Conservation (phyloP, 345 rosid species). For the Arabis hirsuta region DNA sequence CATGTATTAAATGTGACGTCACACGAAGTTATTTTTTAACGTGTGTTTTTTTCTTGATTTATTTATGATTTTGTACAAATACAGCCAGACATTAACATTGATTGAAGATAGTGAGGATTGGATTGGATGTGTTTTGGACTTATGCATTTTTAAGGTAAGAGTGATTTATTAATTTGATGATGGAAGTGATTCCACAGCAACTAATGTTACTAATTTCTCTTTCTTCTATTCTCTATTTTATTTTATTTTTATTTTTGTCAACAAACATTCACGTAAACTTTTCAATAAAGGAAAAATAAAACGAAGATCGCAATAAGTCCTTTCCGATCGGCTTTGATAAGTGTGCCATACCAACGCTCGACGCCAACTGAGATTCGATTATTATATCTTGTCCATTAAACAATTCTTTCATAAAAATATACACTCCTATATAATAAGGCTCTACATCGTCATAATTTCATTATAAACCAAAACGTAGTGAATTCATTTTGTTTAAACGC, state of each 20-base stretch:
- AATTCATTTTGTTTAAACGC: no score
- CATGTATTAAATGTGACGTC: conserved; percentile 25
- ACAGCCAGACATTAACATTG: conserved; percentile 26
- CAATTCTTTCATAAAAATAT: background rate
- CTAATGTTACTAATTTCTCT: background rate
- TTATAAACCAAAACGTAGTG: no score
- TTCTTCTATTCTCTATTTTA: background rate
- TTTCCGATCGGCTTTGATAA: conserved; percentile 36
- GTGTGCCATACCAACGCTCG: conserved; percentile 40
- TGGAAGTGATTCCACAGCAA: conserved; percentile 1
- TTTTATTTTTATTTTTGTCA: conserved; percentile 6
- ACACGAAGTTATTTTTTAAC: background rate
- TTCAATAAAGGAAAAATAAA: background rate
- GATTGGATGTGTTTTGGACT: background rate
- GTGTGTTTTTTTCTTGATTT: background rate
- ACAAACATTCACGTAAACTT: conserved; percentile 18
- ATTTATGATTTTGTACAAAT: conserved; percentile 26
- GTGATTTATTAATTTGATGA: conserved; percentile 23
- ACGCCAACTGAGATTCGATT: conserved; percentile 41
- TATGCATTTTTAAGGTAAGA: conserved; percentile 17
- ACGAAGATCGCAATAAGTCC: conserved; percentile 41
- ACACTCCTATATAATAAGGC: background rate
- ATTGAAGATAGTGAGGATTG: conserved; percentile 26
- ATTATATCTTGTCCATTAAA: background rate
- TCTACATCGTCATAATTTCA: background rate